Conservation (phyloP, 371 early-diverging fungal genomes). For the Mucor piriformis region DNA sequence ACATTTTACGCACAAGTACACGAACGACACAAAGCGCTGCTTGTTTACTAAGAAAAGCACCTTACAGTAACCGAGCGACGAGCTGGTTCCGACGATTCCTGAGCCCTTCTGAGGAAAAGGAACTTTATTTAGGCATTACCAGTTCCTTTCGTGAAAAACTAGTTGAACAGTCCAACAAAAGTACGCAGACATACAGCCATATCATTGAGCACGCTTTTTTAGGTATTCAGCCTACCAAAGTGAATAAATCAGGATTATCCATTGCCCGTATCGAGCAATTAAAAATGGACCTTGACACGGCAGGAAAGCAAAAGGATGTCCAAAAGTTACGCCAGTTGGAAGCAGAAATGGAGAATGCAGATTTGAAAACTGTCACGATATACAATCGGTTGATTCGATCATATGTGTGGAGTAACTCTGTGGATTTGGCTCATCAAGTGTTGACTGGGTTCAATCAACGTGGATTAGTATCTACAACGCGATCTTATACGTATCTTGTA, state of each 20-base stretch:
- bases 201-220: slow-evolving; percentile 50
- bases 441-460: slow-evolving; percentile 14
- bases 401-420: slow-evolving; percentile 22
- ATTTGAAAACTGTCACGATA: slow-evolving; percentile 23
- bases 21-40: background rate
- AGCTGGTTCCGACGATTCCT: slow-evolving; percentile 45
- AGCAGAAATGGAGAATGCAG: slow-evolving; percentile 24
- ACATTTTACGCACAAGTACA: slow-evolving; percentile 3
- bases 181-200: slow-evolving; percentile 34
- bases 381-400: slow-evolving; percentile 49
- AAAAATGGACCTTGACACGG: slow-evolving; percentile 28
- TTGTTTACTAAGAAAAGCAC: background rate
- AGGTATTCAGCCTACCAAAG: slow-evolving; percentile 4
- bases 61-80: slow-evolving; percentile 9
- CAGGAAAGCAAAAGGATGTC: slow-evolving; percentile 25
- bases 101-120: slow-evolving; percentile 45
- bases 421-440: slow-evolving; percentile 29
- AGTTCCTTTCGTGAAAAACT: slow-evolving; percentile 46
- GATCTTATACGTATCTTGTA: slow-evolving; percentile 42
- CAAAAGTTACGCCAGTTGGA: slow-evolving; percentile 18
- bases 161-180: slow-evolving; percentile 31
- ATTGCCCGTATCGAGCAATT: slow-evolving; percentile 25
- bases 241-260: slow-evolving; percentile 14
- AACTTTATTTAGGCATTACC: slow-evolving; percentile 43
- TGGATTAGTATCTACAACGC: slow-evolving; percentile 37